These are phyloP conservation scores for Microsporum audouinii DNA, from an alignment of 2,329 filamentous ascomycete genomes.

Conservation along the genomic window DNA sequence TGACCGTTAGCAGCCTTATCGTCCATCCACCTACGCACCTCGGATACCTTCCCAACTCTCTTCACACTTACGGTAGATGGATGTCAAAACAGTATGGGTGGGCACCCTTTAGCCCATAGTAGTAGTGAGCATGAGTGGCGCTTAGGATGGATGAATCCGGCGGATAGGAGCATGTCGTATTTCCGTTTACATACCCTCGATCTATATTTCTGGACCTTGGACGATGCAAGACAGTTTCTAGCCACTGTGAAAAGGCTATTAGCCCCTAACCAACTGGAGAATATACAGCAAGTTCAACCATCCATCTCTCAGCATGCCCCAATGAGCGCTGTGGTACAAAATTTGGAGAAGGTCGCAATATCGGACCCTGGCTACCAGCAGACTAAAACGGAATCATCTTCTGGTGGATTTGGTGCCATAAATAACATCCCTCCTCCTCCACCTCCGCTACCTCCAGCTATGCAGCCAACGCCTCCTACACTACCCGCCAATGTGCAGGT, in stretches of 20 bases:
- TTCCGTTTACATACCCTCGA: slow-evolving; percentile 48
- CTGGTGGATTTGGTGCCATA: neutral
- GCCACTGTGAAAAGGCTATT: slow-evolving; percentile 33
- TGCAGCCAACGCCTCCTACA: slow-evolving; percentile 17
- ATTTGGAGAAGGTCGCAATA: slow-evolving; percentile 51
- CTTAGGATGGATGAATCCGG: slow-evolving; percentile 42
- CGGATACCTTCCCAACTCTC: slow-evolving; percentile 48
- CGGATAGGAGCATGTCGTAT: slow-evolving; percentile 37
- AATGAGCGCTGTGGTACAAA: slow-evolving; percentile 52
- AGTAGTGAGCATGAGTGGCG: slow-evolving; percentile 43
- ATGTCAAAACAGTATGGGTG: slow-evolving; percentile 19
- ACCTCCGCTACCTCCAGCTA: slow-evolving; percentile 16
- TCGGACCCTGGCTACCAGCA: slow-evolving; percentile 40
- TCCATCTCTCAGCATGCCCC: slow-evolving; percentile 25
- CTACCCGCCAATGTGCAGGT: slow-evolving; percentile 17
- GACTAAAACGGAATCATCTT: neutral
- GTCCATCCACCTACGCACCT: slow-evolving; percentile 43
- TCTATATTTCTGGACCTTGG: slow-evolving; percentile 52
- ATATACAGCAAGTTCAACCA: slow-evolving; percentile 30
- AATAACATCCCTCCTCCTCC: slow-evolving; percentile 10
- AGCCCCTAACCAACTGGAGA: slow-evolving; percentile 35
- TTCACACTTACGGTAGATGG: slow-evolving; percentile 47
- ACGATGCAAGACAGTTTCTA: slow-evolving; percentile 46
- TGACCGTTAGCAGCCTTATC: slow-evolving; percentile 35
- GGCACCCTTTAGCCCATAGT: slow-evolving; percentile 19